Base-by-base conservation (phyloP, 2,329 filamentous ascomycete species). In the Aspergillus sp. region DNA sequence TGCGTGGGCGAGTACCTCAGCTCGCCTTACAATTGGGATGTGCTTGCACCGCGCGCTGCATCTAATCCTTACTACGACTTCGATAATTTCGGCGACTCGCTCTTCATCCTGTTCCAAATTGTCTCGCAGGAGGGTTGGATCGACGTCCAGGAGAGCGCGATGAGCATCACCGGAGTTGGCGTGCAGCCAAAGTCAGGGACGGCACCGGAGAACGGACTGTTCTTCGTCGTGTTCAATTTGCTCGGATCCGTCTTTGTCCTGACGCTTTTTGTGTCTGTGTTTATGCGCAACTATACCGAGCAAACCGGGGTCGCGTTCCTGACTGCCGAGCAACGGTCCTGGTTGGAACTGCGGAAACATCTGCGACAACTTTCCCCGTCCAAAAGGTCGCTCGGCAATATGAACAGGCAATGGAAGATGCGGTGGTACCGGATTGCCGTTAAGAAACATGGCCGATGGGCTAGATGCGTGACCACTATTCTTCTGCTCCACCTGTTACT, bases 211-310 rank as follows among this genome's bases (percentile, higher is more conserved):
- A 96, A 98, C 44, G 88, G 85, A 0, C 59, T 96, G 22, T 98
- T 95, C 68, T 95, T 98, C 55, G 77, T 98, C 35, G 71, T 89
- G 4, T 98, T 96, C 76, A 98, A 98, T 61, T 74, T 98, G 55
- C 72, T 98, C 48, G 86, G 86, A 19, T 91, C 91, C 0, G 89
- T 98, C 43, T 98, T 98, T 62, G 82, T 98, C 40, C 71, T 98
- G 53, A 98, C 91, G 1, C 68, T 98, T 53, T 98, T 98, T 59
- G 93, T 98, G 29, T 96, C 91, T 35, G 91, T 98, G 40, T 98
- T 98, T 59, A 98, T 98, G 91, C 85, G 91, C 40, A 98, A 95
- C 58, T 98, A 98, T 61, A 98, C 91, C 0, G 91, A 98, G 61
- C 88, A 96, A 61, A 98, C 91, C 0, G 91, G 91, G 1, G 91